phyloP scores from a whole-genome alignment of 2,329 filamentous ascomycete genomes.

The Sporothrix phasma region DNA sequence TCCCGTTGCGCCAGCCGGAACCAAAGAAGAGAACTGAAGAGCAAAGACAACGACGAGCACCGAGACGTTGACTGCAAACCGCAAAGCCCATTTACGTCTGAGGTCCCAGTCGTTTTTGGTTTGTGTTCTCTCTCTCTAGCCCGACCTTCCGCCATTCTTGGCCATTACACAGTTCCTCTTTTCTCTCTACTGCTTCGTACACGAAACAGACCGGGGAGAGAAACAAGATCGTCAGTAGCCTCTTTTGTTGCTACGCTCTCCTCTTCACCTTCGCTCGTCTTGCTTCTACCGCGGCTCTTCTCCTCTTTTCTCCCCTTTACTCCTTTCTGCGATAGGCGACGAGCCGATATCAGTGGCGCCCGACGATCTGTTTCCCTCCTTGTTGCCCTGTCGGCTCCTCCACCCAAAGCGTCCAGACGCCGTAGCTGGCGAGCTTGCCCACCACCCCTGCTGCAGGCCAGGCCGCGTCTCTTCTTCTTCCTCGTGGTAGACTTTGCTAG shows the following conservation, averaged over 20 bases:
- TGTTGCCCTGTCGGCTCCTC: background rate
- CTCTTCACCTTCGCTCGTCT: background rate
- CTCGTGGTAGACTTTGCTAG: background rate
- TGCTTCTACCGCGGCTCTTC: background rate
- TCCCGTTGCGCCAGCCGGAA: background rate
- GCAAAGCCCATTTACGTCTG: no score
- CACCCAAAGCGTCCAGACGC: background rate
- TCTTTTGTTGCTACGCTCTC: background rate
- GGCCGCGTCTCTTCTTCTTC: background rate
- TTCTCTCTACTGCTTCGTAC: background rate
- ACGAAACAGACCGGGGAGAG: background rate
- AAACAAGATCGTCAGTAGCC: background rate
- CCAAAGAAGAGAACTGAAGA: no score
- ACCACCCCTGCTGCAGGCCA: background rate
- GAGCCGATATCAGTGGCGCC: no score
- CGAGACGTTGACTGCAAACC: no score
- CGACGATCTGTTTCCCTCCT: slow-evolving; percentile 2
- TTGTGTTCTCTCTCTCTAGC: background rate
- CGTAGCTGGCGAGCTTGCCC: background rate
- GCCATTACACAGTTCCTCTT: background rate
- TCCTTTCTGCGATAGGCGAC: background rate
- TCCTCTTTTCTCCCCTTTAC: background rate
- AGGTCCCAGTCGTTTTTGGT: background rate
- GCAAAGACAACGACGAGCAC: background rate
- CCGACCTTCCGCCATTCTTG: background rate